Base-by-base conservation (phyloP, 2,329 filamentous ascomycete genomes). In the Penicillium sp. region DNA sequence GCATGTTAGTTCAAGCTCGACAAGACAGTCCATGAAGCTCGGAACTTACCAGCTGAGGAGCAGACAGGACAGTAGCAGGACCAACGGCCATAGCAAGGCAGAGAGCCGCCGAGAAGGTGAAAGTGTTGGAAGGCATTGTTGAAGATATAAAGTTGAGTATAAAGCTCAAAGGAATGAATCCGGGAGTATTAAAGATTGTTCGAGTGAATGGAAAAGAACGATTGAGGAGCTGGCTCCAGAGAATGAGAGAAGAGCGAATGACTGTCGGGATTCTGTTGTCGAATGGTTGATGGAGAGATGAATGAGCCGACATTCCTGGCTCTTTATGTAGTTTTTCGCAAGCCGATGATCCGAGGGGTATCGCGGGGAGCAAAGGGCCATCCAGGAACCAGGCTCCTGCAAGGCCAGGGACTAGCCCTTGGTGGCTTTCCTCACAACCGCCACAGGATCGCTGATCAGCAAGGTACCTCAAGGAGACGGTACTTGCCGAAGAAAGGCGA, bases 51-150 rank as follows among this genome's bases (percentile, higher is more conserved):
- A 52, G 31, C 34, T 55, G 44, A 10, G 58, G 58, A n/a, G 45
- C 51, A n/a, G 59, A 44, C 15, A 62, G 44, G 11, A 59, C 56
- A 2, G 50, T 41, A 13, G 51, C 41, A 22, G 58, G 59, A 28
- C 50, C 51, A 18, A 56, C 44, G 29, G 56, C 47, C 20, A 61
- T 48, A 15, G 57, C 29, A 2, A 62, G 54, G 50, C 54, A 61
- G 39, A 62, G 25, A 28, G 59, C 48, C 35, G 56, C 49, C 6
- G 56, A 55, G 42, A 56, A 28, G 32, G 34, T 52, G 44, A 54
- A 53, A 32, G 46, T 41, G 35, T 48, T 49, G 37, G 51, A 47
- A 40, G 44, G 35, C 55, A 57, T 61, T 39, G 15, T 52, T 39
- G 15, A 31, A 8, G 25, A 26, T 12, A 25, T 29, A 18, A 29